phyloP scores from a whole-genome alignment of 495 filamentous ascomycete genomes.

The Neurospora pannonica region DNA sequence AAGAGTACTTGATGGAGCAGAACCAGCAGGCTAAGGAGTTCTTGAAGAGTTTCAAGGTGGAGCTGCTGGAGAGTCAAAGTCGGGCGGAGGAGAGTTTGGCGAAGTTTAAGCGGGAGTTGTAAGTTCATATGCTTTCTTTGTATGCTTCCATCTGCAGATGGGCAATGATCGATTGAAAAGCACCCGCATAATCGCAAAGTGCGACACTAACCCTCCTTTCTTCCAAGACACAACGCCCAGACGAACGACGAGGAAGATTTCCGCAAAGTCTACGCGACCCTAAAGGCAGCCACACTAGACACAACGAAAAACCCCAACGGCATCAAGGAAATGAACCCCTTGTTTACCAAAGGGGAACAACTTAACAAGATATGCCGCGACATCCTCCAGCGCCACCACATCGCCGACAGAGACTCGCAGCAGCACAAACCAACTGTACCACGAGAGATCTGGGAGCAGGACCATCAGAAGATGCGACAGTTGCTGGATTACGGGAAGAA shows the following conservation, averaged over 20 bases:
- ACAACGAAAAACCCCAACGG: background rate
- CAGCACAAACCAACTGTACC: constrained; percentile 6
- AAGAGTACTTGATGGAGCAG: constrained; percentile 15
- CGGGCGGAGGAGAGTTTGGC: constrained; percentile 8
- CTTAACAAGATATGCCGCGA: constrained; percentile 8
- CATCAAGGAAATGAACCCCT: constrained; percentile 1
- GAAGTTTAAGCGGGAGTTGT: constrained; percentile 11
- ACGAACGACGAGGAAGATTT: background rate
- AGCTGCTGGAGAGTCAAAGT: constrained; percentile 12
- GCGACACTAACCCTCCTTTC: background rate
- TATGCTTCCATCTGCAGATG: background rate
- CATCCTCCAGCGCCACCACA: constrained; percentile 13
- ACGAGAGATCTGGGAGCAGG: constrained; percentile 25
- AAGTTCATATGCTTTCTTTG: background rate
- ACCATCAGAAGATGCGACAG: constrained; percentile 22
- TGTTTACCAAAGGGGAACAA: constrained; percentile 9
- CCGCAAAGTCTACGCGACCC: background rate
- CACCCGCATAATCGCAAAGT: background rate
- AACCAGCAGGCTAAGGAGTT: constrained; percentile 22
- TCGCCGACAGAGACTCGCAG: constrained; percentile 6
- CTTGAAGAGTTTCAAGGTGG: constrained; percentile 21
- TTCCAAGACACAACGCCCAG: background rate
- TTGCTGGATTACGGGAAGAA: constrained; percentile 23
- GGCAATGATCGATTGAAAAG: background rate
- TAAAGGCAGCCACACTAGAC: background rate